These are phyloP conservation scores for Cyberlindnera xishuangbannaensis DNA, from an alignment of 805 yeast genomes.

Conservation along the genomic window DNA sequence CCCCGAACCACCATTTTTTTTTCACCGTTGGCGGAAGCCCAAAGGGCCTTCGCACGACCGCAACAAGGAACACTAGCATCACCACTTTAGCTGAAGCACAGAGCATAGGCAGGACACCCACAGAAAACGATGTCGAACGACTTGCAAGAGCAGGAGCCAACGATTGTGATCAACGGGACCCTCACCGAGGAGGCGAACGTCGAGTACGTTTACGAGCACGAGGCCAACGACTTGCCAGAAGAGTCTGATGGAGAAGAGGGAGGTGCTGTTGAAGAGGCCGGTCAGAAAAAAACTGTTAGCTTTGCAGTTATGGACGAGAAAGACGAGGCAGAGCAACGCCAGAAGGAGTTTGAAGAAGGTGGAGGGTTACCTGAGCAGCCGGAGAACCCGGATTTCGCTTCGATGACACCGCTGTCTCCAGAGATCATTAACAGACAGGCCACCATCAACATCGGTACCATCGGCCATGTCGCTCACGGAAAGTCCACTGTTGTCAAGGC, in stretches of 20 bases:
- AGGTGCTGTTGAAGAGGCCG: slow-evolving; percentile 34
- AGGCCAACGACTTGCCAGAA: slow-evolving; percentile 21
- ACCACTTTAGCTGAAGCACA: too few species aligned
- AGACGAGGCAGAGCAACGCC: slow-evolving; percentile 70
- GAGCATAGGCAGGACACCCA: too few species aligned
- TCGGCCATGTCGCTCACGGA: slow-evolving; percentile 96
- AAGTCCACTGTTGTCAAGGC: slow-evolving; percentile 92
- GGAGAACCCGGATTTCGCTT: slow-evolving; percentile 73
- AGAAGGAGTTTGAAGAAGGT: slow-evolving; percentile 91
- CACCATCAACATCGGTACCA: slow-evolving; percentile 96
- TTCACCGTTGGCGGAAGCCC: too few species aligned
- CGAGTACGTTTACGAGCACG: slow-evolving; percentile 27
- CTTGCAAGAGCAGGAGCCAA: slow-evolving; percentile 80
- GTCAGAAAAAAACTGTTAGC: slow-evolving; percentile 67
- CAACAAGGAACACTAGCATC: too few species aligned
- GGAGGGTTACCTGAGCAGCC: slow-evolving; percentile 99
- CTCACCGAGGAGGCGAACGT: slow-evolving; percentile 32
- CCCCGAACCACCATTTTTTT: too few species aligned
- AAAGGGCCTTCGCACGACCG: too few species aligned
- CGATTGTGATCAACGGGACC: slow-evolving; percentile 69
- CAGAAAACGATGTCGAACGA: too few species aligned
- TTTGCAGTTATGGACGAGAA: slow-evolving; percentile 70
- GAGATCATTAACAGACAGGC: slow-evolving; percentile 99
- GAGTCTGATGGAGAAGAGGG: slow-evolving; percentile 38
- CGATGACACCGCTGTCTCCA: slow-evolving; percentile 82